phyloP scores from a whole-genome alignment of 23 red algal genomes.

The Gracilariopsis chorda region DNA sequence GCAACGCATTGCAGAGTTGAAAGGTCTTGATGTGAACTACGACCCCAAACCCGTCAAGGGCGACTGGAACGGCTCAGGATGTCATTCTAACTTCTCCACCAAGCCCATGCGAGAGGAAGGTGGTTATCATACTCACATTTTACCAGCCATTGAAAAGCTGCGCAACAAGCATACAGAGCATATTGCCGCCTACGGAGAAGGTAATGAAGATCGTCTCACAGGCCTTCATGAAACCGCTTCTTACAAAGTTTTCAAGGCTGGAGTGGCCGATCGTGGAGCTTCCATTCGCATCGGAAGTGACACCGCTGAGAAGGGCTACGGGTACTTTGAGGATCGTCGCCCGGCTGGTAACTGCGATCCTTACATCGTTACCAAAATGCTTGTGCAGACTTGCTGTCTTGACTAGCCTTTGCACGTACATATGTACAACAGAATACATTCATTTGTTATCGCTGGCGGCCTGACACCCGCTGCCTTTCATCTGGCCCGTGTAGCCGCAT shows the following conservation, averaged over 20 bases:
- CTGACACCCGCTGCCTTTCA: too few species aligned
- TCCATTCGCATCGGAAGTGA: slow-evolving; percentile 77
- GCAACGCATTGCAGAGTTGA: slow-evolving; percentile 80
- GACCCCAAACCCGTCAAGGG: slow-evolving; percentile 87
- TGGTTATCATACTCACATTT: slow-evolving; percentile 78
- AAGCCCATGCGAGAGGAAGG: slow-evolving; percentile 88
- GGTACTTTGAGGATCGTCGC: slow-evolving; percentile 99
- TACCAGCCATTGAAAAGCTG: slow-evolving; percentile 86
- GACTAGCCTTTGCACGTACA: too few species aligned
- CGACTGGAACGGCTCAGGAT: slow-evolving; percentile 98
- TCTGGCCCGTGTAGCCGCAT: too few species aligned
- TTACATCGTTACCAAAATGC: slow-evolving; percentile 91
- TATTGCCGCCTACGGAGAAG: slow-evolving; percentile 86
- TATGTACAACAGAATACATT: too few species aligned
- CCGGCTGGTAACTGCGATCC: slow-evolving; percentile 91
- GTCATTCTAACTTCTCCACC: slow-evolving; percentile 99
- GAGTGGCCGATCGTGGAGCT: slow-evolving; percentile 90
- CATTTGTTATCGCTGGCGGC: too few species aligned
- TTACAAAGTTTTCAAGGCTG: slow-evolving; percentile 88
- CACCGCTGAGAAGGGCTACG: slow-evolving; percentile 73
- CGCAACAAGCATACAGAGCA: slow-evolving; percentile 85
- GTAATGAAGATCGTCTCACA: slow-evolving; percentile 89
- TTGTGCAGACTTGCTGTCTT: slow-evolving; percentile 92
- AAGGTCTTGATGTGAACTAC: slow-evolving; percentile 68
- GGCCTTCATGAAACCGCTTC: slow-evolving; percentile 93